These are phyloP conservation scores for Dendryphion nanum DNA, from an alignment of 2,329 filamentous ascomycete species.

Conservation along the genomic window DNA sequence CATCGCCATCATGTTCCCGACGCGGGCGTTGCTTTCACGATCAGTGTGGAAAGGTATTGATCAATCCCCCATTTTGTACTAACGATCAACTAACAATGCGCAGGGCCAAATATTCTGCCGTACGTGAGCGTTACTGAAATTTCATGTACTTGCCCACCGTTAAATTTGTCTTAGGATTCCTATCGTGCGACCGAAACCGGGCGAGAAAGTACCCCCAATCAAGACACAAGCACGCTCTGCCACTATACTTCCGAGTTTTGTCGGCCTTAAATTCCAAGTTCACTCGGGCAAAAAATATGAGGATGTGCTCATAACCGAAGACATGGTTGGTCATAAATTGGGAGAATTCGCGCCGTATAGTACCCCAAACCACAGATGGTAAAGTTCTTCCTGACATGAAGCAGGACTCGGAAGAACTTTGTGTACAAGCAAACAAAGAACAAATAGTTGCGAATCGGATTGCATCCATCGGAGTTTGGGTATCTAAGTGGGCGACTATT, in stretches of 20 bases:
- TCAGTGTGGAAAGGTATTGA: conserved; percentile 88
- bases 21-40: conserved; percentile 61
- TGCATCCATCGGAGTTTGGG: conserved; percentile 36
- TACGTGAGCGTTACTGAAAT: conserved; percentile 44
- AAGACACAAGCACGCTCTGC: conserved; percentile 83
- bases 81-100: conserved; percentile 7
- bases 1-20: conserved; percentile 66
- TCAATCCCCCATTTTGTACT: conserved; percentile 2
- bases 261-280: conserved; percentile 83
- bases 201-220: conserved; percentile 69
- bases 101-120: conserved; percentile 70
- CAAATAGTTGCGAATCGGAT: conserved; percentile 46
- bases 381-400: conserved; percentile 9
- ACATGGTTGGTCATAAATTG: conserved; percentile 95
- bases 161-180: conserved; percentile 52
- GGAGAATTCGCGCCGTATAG: conserved; percentile 86
- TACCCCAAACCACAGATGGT: background rate
- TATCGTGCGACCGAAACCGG: conserved; percentile 60
- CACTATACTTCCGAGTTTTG: conserved; percentile 89
- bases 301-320: conserved; percentile 81
- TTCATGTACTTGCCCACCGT: conserved; percentile 7
- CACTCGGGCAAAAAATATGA: conserved; percentile 89
- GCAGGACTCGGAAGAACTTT: conserved; percentile 66
- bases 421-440: conserved; percentile 71
- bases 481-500: conserved; percentile 30